These are phyloP conservation scores for Melastoma malabathricum DNA, from an alignment of 345 rosid species.

Conservation along the genomic window DNA sequence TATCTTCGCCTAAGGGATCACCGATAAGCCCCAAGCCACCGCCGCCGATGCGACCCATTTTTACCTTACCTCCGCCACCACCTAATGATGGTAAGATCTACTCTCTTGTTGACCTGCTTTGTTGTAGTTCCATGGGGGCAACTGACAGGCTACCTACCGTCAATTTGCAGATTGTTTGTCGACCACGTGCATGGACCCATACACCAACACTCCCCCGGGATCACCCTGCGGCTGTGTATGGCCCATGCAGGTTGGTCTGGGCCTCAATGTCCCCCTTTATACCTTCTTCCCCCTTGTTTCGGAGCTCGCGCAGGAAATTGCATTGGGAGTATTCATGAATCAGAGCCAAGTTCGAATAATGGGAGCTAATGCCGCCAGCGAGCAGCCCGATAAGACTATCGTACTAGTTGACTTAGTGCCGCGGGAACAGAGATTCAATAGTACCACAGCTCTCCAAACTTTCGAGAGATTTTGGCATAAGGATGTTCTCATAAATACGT, in stretches of 20 bases:
- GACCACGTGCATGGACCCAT: constrained; percentile 64
- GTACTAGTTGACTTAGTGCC: constrained; percentile 89
- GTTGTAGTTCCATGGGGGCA: too few species aligned
- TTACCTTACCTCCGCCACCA: constrained; percentile 83
- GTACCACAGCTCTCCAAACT: constrained; percentile 60
- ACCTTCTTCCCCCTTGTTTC: constrained; percentile 94
- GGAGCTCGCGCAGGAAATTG: constrained; percentile 67
- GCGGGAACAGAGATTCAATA: constrained; percentile 61
- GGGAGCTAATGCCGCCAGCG: constrained; percentile 85
- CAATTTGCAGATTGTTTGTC: constrained; percentile 58
- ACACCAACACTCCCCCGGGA: constrained; percentile 85
- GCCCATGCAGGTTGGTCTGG: constrained; percentile 88
- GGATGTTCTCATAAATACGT: constrained; percentile 47
- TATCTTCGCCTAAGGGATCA: constrained; percentile 28
- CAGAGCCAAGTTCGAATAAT: constrained; percentile 92
- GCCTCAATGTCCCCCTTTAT: constrained; percentile 66
- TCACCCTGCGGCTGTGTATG: constrained; percentile 87
- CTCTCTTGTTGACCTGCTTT: constrained; percentile 8
- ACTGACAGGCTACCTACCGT: neutral
- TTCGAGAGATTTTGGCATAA: constrained; percentile 82
- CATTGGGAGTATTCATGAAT: constrained; percentile 82
- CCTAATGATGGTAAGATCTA: constrained; percentile 63
- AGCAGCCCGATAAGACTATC: constrained; percentile 69
- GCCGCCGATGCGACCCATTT: constrained; percentile 49
- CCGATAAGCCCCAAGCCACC: constrained; percentile 42